phyloP scores from a whole-genome alignment of 805 yeast species.

The Candida germanica region DNA sequence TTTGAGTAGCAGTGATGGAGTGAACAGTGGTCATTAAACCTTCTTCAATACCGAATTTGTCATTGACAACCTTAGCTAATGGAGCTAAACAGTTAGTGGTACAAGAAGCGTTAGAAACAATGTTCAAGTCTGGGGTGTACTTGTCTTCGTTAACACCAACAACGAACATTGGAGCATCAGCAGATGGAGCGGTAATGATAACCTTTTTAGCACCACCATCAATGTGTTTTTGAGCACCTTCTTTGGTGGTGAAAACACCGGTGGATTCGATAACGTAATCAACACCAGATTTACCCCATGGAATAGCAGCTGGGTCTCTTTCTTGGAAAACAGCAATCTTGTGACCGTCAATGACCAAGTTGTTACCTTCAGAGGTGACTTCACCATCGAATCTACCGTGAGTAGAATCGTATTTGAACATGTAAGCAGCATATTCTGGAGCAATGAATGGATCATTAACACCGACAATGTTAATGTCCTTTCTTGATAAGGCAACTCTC shows the following conservation, averaged over 20 bases:
- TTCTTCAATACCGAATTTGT: slow-evolving; percentile 80
- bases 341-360: slow-evolving; percentile 66
- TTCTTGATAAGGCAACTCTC: slow-evolving; percentile 73
- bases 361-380: slow-evolving; percentile 56
- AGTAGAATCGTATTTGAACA: slow-evolving; percentile 94
- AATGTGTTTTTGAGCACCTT: slow-evolving; percentile 79
- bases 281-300: slow-evolving; percentile 84
- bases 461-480: slow-evolving; percentile 79
- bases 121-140: slow-evolving; percentile 71
- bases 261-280: slow-evolving; percentile 90
- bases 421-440: slow-evolving; percentile 88
- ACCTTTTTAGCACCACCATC: slow-evolving; percentile 94
- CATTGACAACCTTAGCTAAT: slow-evolving; percentile 85
- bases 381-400: slow-evolving; percentile 83
- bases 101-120: slow-evolving; percentile 91
- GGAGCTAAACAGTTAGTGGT: slow-evolving; percentile 96
- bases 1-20: slow-evolving; percentile 94
- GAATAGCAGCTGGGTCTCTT: slow-evolving; percentile 80
- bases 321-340: slow-evolving; percentile 69
- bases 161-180: slow-evolving; percentile 94
- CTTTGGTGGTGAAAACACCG: slow-evolving; percentile 85
- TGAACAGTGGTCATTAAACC: slow-evolving; percentile 96
- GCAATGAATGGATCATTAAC: slow-evolving; percentile 90
- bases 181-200: slow-evolving; percentile 89
- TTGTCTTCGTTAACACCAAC: slow-evolving; percentile 83